Base-by-base conservation (phyloP, 2,329 filamentous ascomycete genomes). In the Aspergillus sp. region DNA sequence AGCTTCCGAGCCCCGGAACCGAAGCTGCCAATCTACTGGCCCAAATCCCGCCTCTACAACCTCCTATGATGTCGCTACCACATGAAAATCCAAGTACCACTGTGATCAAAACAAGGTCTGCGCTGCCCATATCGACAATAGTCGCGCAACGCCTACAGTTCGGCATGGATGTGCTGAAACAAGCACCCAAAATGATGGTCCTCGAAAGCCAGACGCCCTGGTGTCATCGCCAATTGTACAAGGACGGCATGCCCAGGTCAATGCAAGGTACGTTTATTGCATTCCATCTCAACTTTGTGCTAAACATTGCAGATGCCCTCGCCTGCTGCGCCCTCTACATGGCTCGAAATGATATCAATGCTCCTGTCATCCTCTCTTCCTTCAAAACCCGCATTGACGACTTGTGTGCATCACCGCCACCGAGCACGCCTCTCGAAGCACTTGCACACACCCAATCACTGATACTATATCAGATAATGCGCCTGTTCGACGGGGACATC, bases 311-410 rank as follows among this genome's bases (percentile, higher is more conserved):
- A 84, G 84, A 86, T 63, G 83, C 81, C 0, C 75, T 82, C 61
- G 78, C 83, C 3, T 79, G 80, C 25, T 86, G 84, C 66, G 82
- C 83, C 1, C 70, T 87, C 0, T 84, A 84, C 64, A 72, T 81
- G 47, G 74, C 80, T 8, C 84, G 80, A 62, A 86, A 81, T 50
- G 62, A 75, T 0, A 65, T 68, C 17, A 87, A 86, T 63, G 70
- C 77, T 0, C 73, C 76, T 8, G 69, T 83, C 23, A 79, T 87
- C n/a, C 71, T 81, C 19, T 77, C 79, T 2, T 78, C 79, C 48
- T 81, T 86, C 58, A 78, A 80, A 15, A 71, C 74, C 21, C 79
- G 78, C 21, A 75, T 79, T 5, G 70, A 76, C 47, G 79, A 81
- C 5, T 74, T 86, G 1, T 58, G 82, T 11, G 69, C 70, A 11